phyloP scores from a whole-genome alignment of 257 asterid species.

The Nicotiana undulata region DNA sequence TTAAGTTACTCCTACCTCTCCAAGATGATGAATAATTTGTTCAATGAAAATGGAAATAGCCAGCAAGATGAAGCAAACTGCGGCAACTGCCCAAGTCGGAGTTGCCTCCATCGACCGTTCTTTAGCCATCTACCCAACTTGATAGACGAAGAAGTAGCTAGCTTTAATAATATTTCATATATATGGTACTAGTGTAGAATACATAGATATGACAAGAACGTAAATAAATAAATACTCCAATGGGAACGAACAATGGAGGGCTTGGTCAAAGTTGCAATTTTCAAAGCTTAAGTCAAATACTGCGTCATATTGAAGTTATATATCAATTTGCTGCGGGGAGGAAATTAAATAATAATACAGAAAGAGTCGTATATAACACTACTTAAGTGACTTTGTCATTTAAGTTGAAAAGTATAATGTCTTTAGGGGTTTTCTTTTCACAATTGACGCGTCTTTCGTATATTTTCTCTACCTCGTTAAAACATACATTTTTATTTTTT shows the following conservation, averaged over 20 bases:
- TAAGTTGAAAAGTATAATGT: neutral
- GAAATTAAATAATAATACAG: neutral
- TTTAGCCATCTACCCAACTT: neutral
- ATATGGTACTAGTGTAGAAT: neutral
- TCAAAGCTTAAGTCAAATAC: neutral
- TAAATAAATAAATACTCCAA: neutral
- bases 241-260: neutral
- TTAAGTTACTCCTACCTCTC: conserved; percentile 2
- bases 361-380: neutral
- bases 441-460: neutral
- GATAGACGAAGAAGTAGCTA: neutral
- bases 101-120: conserved; percentile 17
- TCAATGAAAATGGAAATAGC: conserved; percentile 19
- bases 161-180: neutral
- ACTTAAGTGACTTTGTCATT: neutral
- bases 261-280: neutral
- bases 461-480: neutral
- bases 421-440: neutral
- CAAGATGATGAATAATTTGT: conserved; percentile 16
- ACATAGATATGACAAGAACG: neutral
- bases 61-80: conserved; percentile 10
- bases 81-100: conserved; percentile 22
- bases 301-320: neutral
- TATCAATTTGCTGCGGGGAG: neutral
- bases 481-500: neutral